Base-by-base conservation (phyloP, 1,284 basidiomycete genomes). In the Boletus sp. region DNA sequence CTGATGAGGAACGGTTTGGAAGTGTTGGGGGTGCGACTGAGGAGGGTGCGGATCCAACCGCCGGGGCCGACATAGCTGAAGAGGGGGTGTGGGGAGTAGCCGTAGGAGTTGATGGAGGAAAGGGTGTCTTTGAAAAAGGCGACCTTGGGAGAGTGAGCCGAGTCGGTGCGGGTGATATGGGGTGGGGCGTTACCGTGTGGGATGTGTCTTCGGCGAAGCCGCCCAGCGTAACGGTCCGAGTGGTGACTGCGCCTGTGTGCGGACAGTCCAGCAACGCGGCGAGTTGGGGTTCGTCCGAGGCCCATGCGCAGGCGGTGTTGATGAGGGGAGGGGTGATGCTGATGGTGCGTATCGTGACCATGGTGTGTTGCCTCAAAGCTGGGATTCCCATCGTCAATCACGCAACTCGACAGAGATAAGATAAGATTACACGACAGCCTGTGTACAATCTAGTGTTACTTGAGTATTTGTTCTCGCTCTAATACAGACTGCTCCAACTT, bases 401-500 rank as follows among this genome's bases (percentile, higher is more conserved):
- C n/a, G n/a, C n/a, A n/a, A n/a, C n/a, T 44, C 23, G 43, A 44
- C 23, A 17, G 43, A 44, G 43, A 44, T 44, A 44, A 44, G 63
- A 72, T 62, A 60, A 67, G 64, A 68, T 61, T 17, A 47, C 55
- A 64, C 47, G 13, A 40, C 9, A 19, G 9, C 21, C 37, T 64
- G 46, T 33, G 53, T 53, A 58, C 56, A 60, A 16, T 63, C 38
- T 40, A 67, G 31, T 46, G 54, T 62, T 77, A 78, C 71, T 89
- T 92, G 70, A 94, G 75, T 21, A 90, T 80, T 71, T 94, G 91
- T 78, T 97, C 95, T 53, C 95, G 85, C 68, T 95, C 93, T 72
- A 97, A 81, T 52, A 96, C 94, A 59, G 88, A 90, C 73, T 88
- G 88, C 75, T 97, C 94, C 61, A 98, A 81, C 78, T 98, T 98